Evolutionary conservation across 805 yeast genomes (phyloP).

Genomic region (Monosporozyma siamensis): DNA sequence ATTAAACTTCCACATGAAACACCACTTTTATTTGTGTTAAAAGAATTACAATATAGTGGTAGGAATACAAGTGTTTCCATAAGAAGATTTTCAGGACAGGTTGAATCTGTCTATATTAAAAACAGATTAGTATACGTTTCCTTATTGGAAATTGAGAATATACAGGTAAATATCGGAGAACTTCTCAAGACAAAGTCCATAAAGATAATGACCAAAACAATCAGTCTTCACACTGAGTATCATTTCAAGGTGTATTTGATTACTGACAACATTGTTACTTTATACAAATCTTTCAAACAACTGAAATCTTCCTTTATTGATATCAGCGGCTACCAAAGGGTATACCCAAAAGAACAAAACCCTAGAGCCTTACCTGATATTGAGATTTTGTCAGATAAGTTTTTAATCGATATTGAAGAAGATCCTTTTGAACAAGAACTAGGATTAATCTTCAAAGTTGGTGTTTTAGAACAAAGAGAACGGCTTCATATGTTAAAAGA

Average conservation of each 20-base stretch:
- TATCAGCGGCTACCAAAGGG: constrained; percentile 19
- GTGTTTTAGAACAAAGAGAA: constrained; percentile 46
- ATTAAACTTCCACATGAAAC: constrained; percentile 21
- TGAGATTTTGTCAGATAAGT: constrained; percentile 32
- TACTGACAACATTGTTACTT: constrained; percentile 41
- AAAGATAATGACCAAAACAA: constrained; percentile 10
- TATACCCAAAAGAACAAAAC: constrained; percentile 22
- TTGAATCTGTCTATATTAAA: constrained; percentile 25
- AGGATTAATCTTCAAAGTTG: constrained; percentile 48
- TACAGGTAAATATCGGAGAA: constrained; percentile 9
- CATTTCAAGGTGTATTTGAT: constrained; percentile 38
- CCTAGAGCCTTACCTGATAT: constrained; percentile 35
- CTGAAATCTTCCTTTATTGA: constrained; percentile 36
- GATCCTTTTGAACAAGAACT: constrained; percentile 59
- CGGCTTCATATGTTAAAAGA: constrained; percentile 34
- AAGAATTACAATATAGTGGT: constrained; percentile 7
- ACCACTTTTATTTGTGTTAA: constrained; percentile 15
- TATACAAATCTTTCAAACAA: constrained; percentile 40
- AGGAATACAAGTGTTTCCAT: constrained; percentile 5
- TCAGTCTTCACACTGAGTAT: constrained; percentile 27
- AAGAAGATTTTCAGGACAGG: constrained; percentile 12
- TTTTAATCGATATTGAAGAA: constrained; percentile 46
- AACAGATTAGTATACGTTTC: constrained; percentile 15
- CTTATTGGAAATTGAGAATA: constrained; percentile 13
- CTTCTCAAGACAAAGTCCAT: constrained; percentile 3